These are phyloP conservation scores for Lactarius trivialis DNA, from an alignment of 768 basidiomycete genomes.

Conservation along the genomic window DNA sequence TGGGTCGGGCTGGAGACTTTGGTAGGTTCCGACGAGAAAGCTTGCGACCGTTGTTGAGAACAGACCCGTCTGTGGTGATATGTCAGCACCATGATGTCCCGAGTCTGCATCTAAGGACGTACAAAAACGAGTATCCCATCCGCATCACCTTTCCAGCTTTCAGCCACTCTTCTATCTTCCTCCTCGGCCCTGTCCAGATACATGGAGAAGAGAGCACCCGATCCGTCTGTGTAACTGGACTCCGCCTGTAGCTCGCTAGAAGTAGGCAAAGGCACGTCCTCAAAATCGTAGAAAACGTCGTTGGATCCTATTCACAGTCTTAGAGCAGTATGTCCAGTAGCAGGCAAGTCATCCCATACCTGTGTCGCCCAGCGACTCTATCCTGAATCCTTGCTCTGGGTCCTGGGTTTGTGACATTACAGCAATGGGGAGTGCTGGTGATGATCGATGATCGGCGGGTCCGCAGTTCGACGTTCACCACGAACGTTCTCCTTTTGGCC, in stretches of 20 bases:
- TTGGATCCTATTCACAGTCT: neutral
- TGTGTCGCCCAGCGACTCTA: neutral
- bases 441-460: too few species aligned
- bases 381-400: neutral
- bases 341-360: neutral
- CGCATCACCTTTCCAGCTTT: slow-evolving; percentile 19
- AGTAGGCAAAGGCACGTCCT: neutral
- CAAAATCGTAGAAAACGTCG: slow-evolving; percentile 3
- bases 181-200: slow-evolving; percentile 12
- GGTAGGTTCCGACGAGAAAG: slow-evolving; percentile 11
- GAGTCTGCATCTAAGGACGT: neutral
- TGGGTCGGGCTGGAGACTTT: slow-evolving; percentile 1
- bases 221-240: neutral
- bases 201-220: slow-evolving; percentile 12
- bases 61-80: slow-evolving; percentile 10
- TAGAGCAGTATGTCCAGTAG: neutral
- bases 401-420: neutral
- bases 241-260: neutral
- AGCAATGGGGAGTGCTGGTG: too few species aligned
- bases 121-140: slow-evolving; percentile 19
- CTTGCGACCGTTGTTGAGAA: slow-evolving; percentile 20
- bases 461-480: too few species aligned
- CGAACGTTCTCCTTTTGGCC: too few species aligned
- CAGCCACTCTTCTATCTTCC: slow-evolving; percentile 10
- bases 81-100: neutral